These are phyloP conservation scores for Hypoxylon sp. DNA, from an alignment of 2,329 filamentous ascomycete genomes.

Conservation along the genomic window DNA sequence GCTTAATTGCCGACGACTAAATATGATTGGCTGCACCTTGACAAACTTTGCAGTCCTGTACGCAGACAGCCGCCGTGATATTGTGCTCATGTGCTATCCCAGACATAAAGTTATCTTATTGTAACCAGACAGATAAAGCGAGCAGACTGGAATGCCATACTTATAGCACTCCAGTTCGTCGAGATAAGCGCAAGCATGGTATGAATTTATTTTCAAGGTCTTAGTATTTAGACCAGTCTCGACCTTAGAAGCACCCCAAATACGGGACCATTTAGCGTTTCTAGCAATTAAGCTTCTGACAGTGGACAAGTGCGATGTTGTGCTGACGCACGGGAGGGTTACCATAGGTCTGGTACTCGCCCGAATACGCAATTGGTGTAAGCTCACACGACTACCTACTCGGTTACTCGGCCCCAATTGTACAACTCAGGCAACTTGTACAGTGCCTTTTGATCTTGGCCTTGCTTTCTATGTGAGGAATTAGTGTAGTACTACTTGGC, in stretches of 20 bases:
- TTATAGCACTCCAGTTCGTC: slow-evolving; percentile 1
- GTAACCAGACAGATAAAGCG: slow-evolving; percentile 12
- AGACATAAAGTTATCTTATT: slow-evolving; percentile 1
- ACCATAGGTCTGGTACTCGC: slow-evolving; percentile 23
- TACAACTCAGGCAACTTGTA: slow-evolving; percentile 8
- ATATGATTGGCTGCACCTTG: slow-evolving; percentile 27
- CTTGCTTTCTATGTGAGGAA: slow-evolving; percentile 19
- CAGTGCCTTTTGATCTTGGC: slow-evolving; percentile 15
- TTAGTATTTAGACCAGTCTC: slow-evolving; percentile 31
- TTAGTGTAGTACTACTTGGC: slow-evolving; percentile 10
- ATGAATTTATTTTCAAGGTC: slow-evolving; percentile 1
- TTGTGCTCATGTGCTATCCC: slow-evolving; percentile 21
- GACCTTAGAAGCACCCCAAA: slow-evolving; percentile 21
- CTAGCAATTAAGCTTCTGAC: slow-evolving; percentile 36
- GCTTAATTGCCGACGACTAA: slow-evolving; percentile 32
- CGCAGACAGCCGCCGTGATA: slow-evolving; percentile 38
- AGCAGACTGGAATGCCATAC: not conserved
- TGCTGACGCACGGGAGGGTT: slow-evolving; percentile 13
- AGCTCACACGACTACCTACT: slow-evolving; percentile 11
- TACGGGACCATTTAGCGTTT: slow-evolving; percentile 16
- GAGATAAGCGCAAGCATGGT: slow-evolving; percentile 19
- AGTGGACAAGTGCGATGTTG: slow-evolving; percentile 29
- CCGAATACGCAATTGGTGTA: slow-evolving; percentile 24
- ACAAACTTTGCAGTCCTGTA: slow-evolving; percentile 18
- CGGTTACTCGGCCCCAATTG: slow-evolving; percentile 17